Percentiles rank a stretch among this genome's conserved stretches.
Conservation (phyloP, 352 stramenopile genomes). For the Pythium sp. region DNA sequence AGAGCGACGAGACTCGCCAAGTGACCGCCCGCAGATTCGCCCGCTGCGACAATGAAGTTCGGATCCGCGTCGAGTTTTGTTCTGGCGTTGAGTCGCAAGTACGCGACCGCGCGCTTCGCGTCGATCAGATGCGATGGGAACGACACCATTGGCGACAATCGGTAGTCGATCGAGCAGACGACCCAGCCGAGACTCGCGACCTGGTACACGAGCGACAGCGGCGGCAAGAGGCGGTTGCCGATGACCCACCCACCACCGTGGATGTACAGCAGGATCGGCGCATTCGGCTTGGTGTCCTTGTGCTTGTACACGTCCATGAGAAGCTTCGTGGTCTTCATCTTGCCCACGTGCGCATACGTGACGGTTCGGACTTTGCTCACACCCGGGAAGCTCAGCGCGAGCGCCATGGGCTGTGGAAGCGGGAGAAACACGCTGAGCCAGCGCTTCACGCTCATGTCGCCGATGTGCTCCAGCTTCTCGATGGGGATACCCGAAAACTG, state of each 20-base stretch:
- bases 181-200: conserved; percentile 55
- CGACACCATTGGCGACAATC: conserved; percentile 56
- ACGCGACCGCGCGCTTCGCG: conserved; percentile 67
- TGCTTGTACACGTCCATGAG: conserved; percentile 80
- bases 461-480: conserved; percentile 32
- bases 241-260: conserved; percentile 79
- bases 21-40: conserved; percentile 71
- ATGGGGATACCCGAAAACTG: conserved; percentile 29
- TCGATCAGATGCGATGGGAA: conserved; percentile 75
- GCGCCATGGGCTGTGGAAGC: conserved; percentile 48
- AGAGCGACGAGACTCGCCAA: conserved; percentile 69
- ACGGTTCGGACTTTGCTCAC: conserved; percentile 51
- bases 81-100: conserved; percentile 44
- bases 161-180: conserved; percentile 79
- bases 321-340: conserved; percentile 48
- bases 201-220: conserved; percentile 62
- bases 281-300: conserved; percentile 39
- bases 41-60: conserved; percentile 66
- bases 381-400: conserved; percentile 49
- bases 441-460: conserved; percentile 40
- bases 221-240: conserved; percentile 42
- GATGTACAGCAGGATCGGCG: conserved; percentile 75
- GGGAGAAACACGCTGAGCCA: conserved; percentile 62
- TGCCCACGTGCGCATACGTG: conserved; percentile 65
- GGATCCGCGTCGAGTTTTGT: conserved; percentile 50